Evolutionary conservation across 352 stramenopile species (phyloP), one percentile per base, ranked within the genome.

Genomic region (Phytophthora sp.): DNA sequence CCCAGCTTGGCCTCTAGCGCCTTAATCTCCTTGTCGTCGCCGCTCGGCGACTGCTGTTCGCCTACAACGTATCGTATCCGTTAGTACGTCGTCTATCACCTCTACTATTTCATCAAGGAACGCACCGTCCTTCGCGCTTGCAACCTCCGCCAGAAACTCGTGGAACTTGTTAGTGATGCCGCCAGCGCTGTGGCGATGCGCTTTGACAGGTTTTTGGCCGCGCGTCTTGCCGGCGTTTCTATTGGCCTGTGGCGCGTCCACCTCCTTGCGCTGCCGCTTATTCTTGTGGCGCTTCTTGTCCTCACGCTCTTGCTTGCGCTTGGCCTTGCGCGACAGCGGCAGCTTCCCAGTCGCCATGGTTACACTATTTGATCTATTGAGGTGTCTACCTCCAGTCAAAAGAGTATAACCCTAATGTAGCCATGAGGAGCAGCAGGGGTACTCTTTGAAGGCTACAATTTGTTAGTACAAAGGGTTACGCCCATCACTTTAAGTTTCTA

Each of bases 261-360:
- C n/a, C 44, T 75, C 56, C 46, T 73, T 74, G 38, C 81, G 76
- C 62, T 80, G 74, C 12, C 78, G 74, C 70, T 90, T 90, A 62
- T 84, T 82, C 51, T 83, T 85, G 39, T 72, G 70, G 27, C 76
- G 82, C 66, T 95, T 95, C 76, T 93, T 93, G 60, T 91, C 78
- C 23, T 87, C 66, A 54, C 86, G 86, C 79, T 88, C 76, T 49
- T 71, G 72, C 73, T 93, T 93, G 71, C 86, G 86, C 75, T 91
- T 91, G 46, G 74, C 74, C 77, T 93, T 95, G 67, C 86, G 82
- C 55, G 76, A 81, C 55, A 78, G 30, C 39, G 27, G 47, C 29
- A 47, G 18, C 30, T 57, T 72, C 20, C 18, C 75, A 36, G 68
- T 24, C 38, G 51, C 68, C 65, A 77, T 82, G 13, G 13, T 62